Conservation (phyloP, 2,329 filamentous ascomycete species). For the Fusarium proliferatum region DNA sequence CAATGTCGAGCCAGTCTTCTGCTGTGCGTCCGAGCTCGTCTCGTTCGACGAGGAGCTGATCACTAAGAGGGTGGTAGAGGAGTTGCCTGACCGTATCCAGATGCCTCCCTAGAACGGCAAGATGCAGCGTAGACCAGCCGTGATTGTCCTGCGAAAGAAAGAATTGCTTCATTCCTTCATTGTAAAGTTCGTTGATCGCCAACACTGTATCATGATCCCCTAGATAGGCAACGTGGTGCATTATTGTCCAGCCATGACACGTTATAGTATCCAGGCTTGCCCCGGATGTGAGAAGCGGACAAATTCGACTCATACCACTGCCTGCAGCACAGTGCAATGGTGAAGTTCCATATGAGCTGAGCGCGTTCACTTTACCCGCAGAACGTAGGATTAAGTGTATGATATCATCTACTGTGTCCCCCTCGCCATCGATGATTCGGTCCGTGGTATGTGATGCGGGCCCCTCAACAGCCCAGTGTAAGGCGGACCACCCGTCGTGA, state of each 20-base stretch:
- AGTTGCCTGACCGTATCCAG: not conserved
- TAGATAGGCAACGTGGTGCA: not conserved
- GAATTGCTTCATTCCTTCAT: no score
- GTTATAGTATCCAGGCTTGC: not conserved
- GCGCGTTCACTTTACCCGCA: no score
- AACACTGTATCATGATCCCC: not conserved
- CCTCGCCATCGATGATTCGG: no score
- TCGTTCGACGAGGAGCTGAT: no score
- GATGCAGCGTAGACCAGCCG: not conserved
- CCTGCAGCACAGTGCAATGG: not conserved
- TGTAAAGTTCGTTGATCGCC: no score
- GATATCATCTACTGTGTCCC: no score
- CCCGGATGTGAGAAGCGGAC: rapidly evolving
- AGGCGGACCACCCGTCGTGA: not conserved
- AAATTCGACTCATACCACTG: no score
- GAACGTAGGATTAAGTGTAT: no score
- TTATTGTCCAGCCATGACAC: not conserved
- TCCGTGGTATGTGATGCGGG: not conserved
- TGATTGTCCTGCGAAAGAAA: not conserved
- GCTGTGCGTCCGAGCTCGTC: not conserved
- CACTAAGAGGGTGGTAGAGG: rapidly evolving
- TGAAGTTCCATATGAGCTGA: not conserved
- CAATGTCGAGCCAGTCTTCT: not conserved
- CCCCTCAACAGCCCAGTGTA: not conserved
- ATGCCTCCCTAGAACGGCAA: not conserved